Evolutionary conservation across 2,329 filamentous ascomycete species (phyloP), one percentile per base, ranked within the genome.

Genomic region (Exophiala oligosperma): DNA sequence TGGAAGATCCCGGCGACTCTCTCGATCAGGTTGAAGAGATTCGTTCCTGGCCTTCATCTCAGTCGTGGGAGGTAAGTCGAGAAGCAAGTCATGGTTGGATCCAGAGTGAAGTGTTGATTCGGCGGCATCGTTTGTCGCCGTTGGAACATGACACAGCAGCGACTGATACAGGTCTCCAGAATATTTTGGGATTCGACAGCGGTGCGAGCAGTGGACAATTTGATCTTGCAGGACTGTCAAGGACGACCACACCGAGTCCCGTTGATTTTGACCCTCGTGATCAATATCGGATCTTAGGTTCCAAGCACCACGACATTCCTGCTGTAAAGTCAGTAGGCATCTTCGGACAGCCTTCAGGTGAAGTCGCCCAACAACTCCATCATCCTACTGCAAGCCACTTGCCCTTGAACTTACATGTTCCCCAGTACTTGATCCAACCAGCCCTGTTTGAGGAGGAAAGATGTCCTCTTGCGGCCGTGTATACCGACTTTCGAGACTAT

Each of bases 401-500:
- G 28, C 49, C 49, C 26, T 7, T 24, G 4, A 11, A 53, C 29
- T 29, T 57, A 38, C 49, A 40, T 21, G 35, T 57, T 23, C 56
- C 56, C 2, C 44, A 54, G 28, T 57, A 50, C 56, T 38, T 53
- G n/a, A 49, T 57, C 23, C 41, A 49, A 21, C 56, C 56, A 21
- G 26, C 52, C 21, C 17, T 57, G 38, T 57, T 57, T 29, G 56
- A 57, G 28, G 56, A 53, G 32, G 56, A 57, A 17, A 32, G 44
- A 28, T 57, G 56, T 44, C 56, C 56, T 4, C 38, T 57, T 44
- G 56, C 56, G 2, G 49, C 56, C 9, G 56, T 38, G 29, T 57
- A 57, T 38, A 57, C 56, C 8, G 56, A 53, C 28, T 57, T 57
- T 14, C 50, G 56, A 17, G 50, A 57, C n/a, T 49, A 53, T 49